These are phyloP conservation scores for Talaromyces wortmannii DNA, from an alignment of 495 filamentous ascomycete species.

Conservation along the genomic window DNA sequence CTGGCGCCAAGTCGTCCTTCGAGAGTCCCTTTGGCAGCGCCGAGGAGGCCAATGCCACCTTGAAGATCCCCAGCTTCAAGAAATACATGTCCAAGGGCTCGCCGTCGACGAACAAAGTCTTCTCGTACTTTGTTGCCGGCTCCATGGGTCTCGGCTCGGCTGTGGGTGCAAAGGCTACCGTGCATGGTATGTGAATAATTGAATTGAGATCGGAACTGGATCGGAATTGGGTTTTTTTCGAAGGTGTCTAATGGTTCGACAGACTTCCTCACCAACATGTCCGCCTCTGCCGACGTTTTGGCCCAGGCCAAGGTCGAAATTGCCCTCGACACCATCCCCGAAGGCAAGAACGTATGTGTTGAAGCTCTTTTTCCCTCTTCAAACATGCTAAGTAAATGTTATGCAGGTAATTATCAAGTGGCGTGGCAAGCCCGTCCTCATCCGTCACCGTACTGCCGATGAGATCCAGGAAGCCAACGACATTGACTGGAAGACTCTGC, in stretches of 20 bases:
- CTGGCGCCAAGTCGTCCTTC: constrained; percentile 40
- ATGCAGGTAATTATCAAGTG: constrained; percentile 96
- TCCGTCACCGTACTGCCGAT: constrained; percentile 89
- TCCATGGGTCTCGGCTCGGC: constrained; percentile 85
- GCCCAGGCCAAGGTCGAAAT: constrained; percentile 99
- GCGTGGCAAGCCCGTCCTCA: constrained; percentile 99
- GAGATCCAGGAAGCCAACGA: constrained; percentile 83
- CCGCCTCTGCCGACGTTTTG: constrained; percentile 96
- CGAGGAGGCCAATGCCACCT: constrained; percentile 38
- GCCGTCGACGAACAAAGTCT: constrained; percentile 69
- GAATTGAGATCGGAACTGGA: not conserved
- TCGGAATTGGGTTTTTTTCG: not conserved
- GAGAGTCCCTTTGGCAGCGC: constrained; percentile 43
- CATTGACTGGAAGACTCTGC: constrained; percentile 66
- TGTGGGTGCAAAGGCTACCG: constrained; percentile 91
- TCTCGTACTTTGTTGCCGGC: constrained; percentile 97
- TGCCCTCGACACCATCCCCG: constrained; percentile 82
- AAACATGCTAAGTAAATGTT: not conserved
- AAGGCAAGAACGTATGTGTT: constrained; percentile 93
- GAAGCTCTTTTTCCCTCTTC: not conserved
- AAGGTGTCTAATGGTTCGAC: constrained; percentile 8
- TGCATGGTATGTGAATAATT: constrained; percentile 68
- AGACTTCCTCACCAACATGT: constrained; percentile 99
- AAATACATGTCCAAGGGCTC: constrained; percentile 70
- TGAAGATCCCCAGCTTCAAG: constrained; percentile 81